Evolutionary conservation across 2,329 filamentous ascomycete species (phyloP), one percentile per base, ranked within the genome.

Genomic region (Didymosphaeria variabile): DNA sequence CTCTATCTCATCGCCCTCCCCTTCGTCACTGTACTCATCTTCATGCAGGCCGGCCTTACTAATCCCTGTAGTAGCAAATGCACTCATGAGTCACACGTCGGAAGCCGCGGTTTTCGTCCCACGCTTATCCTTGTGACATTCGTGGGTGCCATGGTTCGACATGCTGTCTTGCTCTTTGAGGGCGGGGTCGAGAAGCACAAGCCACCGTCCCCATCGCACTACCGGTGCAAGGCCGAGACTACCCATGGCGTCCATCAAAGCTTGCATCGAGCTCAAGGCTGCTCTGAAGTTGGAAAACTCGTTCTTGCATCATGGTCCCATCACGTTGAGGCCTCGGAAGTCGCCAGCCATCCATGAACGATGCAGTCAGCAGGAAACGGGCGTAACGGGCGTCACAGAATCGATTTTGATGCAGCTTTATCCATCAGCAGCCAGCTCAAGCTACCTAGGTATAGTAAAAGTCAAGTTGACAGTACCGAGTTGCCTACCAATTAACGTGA

Each of bases 41-140:
- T 17, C 50, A 57, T 60, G 53, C 60, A 63, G 40, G 34, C 38
- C 19, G 8, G 45, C 58, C 57, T 60, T 36, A 59, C 60, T 63
- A 63, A 60, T 57, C 38, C 57, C 52, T 21, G 46, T 38, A 52
- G 26, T n/a, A 55, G 23, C n/a, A 42, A 34, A 29, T 5, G 34
- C 34, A 21, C 36, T 45, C n/a, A 58, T 60, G 61, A 63, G 42
- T 63, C 61, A 63, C 60, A 60, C 57, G 36, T 21, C 23, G 52
- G 32, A 29, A 32, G 5, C 29, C 31, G 8, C 46, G 31, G 5
- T 6, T 19, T 17, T 19, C 32, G 12, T 40, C 9, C n/a, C 15
- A 29, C n/a, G 29, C 45, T 40, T 54, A 53, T 55, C 32, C 40
- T 23, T 15, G 26, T 29, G 12, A 7, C 52, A 8, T 55, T 5